Evolutionary conservation across 257 asterid species (phyloP).

Genomic region (Solanum megistacrolobum): DNA sequence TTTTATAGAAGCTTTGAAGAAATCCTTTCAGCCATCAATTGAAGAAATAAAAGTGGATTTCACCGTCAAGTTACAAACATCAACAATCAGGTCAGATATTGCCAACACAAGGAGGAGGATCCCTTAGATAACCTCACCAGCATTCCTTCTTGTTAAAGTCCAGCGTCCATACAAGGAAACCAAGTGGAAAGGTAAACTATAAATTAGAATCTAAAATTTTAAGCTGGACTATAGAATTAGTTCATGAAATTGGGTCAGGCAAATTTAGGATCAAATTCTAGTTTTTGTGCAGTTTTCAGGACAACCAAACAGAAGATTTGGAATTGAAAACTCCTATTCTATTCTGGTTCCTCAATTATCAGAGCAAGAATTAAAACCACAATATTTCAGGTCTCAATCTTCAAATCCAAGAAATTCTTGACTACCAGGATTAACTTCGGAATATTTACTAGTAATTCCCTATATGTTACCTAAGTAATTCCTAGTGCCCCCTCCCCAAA

Average conservation of each 20-base stretch:
- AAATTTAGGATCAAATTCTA: neutral
- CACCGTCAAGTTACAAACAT: neutral
- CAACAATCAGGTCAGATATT: neutral
- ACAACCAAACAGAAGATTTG: neutral
- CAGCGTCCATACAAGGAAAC: neutral
- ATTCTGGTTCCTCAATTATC: neutral
- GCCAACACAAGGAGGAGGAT: neutral
- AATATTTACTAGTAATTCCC: neutral
- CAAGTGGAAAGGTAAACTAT: neutral
- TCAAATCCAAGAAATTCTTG: neutral
- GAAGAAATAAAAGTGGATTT: neutral
- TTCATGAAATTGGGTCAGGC: neutral
- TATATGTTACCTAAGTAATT: neutral
- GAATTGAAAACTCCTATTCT: neutral
- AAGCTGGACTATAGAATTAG: neutral
- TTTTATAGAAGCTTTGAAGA: neutral
- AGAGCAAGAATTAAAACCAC: neutral
- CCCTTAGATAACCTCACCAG: neutral
- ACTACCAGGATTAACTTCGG: neutral
- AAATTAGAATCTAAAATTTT: neutral
- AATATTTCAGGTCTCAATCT: neutral
- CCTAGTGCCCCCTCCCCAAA: conserved; percentile 8
- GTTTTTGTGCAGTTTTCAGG: neutral
- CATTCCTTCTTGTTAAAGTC: neutral
- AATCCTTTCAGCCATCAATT: neutral